phyloP scores from a whole-genome alignment of 768 basidiomycete genomes.

The Boletus eberwhitei region DNA sequence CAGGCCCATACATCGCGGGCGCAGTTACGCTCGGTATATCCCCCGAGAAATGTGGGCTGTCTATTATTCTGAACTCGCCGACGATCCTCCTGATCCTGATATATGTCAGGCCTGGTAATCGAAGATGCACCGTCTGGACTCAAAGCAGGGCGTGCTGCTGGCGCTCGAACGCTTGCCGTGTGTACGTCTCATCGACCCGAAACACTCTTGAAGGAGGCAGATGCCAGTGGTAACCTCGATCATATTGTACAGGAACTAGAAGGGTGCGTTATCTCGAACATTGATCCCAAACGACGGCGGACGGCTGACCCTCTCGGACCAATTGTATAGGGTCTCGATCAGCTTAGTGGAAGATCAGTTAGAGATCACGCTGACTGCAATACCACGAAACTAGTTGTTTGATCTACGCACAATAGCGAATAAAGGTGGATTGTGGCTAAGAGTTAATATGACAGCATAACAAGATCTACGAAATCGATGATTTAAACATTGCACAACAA shows the following conservation, averaged over 20 bases:
- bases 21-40: slow-evolving; percentile 53
- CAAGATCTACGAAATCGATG: not conserved
- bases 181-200: slow-evolving; percentile 73
- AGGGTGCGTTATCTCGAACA: slow-evolving; percentile 41
- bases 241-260: slow-evolving; percentile 69
- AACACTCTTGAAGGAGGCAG: slow-evolving; percentile 41
- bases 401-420: not conserved
- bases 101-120: slow-evolving; percentile 68
- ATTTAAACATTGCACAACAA: not conserved
- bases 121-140: slow-evolving; percentile 90
- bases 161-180: slow-evolving; percentile 73
- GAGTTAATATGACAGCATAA: not conserved
- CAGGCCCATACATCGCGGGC: slow-evolving; percentile 82
- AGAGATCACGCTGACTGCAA: slow-evolving; percentile 16
- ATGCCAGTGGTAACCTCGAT: slow-evolving; percentile 46
- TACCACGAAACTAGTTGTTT: slow-evolving; percentile 9
- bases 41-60: slow-evolving; percentile 51
- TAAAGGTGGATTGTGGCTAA: not conserved
- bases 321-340: slow-evolving; percentile 18
- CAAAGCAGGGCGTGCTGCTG: slow-evolving; percentile 69
- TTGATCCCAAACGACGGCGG: not conserved
- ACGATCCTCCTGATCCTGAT: not conserved
- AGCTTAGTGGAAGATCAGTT: slow-evolving; percentile 18
- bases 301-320: not conserved
- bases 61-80: not conserved